Evolutionary conservation across 768 basidiomycete genomes (phyloP), one percentile per base, ranked within the genome.

Genomic region (Mycena capillaripes): DNA sequence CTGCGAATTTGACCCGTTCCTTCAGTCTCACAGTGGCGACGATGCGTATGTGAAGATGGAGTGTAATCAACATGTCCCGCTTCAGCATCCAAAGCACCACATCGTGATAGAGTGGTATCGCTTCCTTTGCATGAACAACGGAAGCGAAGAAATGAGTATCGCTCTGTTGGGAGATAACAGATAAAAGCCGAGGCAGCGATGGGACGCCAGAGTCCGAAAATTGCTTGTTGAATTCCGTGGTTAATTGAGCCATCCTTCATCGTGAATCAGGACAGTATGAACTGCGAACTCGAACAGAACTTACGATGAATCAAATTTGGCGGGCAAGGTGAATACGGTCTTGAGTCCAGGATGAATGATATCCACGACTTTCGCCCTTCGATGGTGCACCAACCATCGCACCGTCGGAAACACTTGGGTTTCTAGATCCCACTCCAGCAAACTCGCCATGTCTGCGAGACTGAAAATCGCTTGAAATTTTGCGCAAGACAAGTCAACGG

Each of bases 71-170:
- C 73, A 99, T 86, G 78, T 96, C 96, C 46, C 91, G 90, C 78
- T 94, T 94, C 42, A 98, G 86, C 86, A 99, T 90, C 97, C 97
- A 98, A 42, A 93, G 83, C 14, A 99, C 90, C 34, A 97, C 94
- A 30, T 95, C 91, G 73, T 93, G 89, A 80, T 94, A 97, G 60
- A 91, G 80, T 6, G 89, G 86, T 32, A 96, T 89, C 14, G 87
- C 84, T 44, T 93, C 92, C 76, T 92, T 91, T 25, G 87, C 82
- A 56, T 89, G 86, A 19, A 95, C 92, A 53, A 98, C 90, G 12
- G 94, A 89, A 19, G 92, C 92, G 72, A 93, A 94, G 81, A 96
- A 97, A 71, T 95, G 92, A 70, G 89, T 92, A 38, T 90, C 89
- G 19, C 83, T 85, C 77, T 90, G 89, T 74, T 90, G 88, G 52